Base-by-base conservation (phyloP, 2,329 filamentous ascomycete genomes). In the Lachnellula willkommii region DNA sequence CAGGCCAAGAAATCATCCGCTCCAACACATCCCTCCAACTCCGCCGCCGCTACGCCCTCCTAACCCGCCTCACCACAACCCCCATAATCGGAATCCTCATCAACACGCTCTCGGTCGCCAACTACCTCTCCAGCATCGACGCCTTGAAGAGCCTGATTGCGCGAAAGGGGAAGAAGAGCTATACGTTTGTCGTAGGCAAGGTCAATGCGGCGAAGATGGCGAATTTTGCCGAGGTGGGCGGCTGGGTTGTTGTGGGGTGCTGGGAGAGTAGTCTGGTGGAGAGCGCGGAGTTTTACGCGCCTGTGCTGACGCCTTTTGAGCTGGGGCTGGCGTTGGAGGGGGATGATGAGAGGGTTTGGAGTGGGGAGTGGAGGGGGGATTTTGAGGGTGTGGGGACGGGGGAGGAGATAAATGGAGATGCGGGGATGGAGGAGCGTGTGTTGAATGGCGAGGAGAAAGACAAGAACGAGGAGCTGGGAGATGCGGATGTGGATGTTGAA, bases 211-310 rank as follows among this genome's bases (percentile, higher is more conserved):
- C 92, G 39, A 99, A 99, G 71, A 79, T 99, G 22, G 94, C 94
- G 49, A 99, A 99, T 72, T 99, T 99, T 73, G 84, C 88, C 56
- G 94, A 99, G 71, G 83, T 99, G 5, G 93, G 91, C 45, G 93
- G 91, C 15, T 99, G 94, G 94, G 91, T 97, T 0, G 91, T 97
- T 0, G 89, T 99, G 9, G 93, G 94, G 2, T 99, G 94, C 73
- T 99, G 94, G 94, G 94, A 99, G 74, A 96, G 92, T 70, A 90
- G 89, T 57, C 75, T 97, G 50, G 83, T 99, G 4, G 93, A 96
- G 65, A 90, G 91, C 61, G 88, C 89, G 56, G 89, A 88, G 6
- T 95, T 96, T 68, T 97, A 87, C 80, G 83, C 84, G 65, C 91
- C 92, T 0, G 85, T 97, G 9, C 84, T 97, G 42, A 99, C 94